Percentiles rank a stretch among this genome's conserved stretches.
These are phyloP conservation scores for Nigrospora oryzae DNA, from an alignment of 2,329 filamentous ascomycete genomes.

Conservation along the genomic window DNA sequence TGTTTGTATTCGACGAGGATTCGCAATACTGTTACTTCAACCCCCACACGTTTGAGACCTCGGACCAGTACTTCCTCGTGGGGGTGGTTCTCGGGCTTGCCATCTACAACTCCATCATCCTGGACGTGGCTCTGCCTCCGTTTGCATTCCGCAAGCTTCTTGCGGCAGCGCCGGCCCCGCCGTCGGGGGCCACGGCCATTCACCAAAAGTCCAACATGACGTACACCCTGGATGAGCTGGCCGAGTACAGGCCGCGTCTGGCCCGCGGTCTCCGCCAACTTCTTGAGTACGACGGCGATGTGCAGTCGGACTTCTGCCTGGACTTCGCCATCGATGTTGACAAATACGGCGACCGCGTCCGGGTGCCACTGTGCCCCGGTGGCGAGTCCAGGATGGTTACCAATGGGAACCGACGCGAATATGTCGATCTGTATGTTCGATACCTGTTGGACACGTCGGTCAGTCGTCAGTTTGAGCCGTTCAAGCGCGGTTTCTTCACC, in stretches of 20 bases:
- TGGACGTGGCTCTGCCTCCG: constrained; percentile 80
- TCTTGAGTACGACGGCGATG: constrained; percentile 76
- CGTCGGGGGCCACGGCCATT: constrained; percentile 38
- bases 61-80: constrained; percentile 85
- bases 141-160: constrained; percentile 86
- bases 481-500: constrained; percentile 88
- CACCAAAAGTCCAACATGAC: constrained; percentile 55
- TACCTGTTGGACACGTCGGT: constrained; percentile 74
- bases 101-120: constrained; percentile 90
- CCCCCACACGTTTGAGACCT: constrained; percentile 79
- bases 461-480: constrained; percentile 79
- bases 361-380: constrained; percentile 63
- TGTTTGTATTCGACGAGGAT: constrained; percentile 88
- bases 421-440: constrained; percentile 76
- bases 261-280: constrained; percentile 69
- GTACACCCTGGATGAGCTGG: constrained; percentile 73
- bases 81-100: constrained; percentile 81
- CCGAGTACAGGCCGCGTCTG: constrained; percentile 69
- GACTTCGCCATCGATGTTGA: constrained; percentile 75
- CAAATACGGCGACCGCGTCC: constrained; percentile 60
- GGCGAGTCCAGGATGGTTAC: constrained; percentile 72
- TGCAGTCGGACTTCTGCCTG: constrained; percentile 70
- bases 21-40: constrained; percentile 92
- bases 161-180: constrained; percentile 60
- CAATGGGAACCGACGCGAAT: constrained; percentile 76